Percentiles rank a stretch among this genome's conserved stretches.
Evolutionary conservation across 768 basidiomycete species (phyloP).

Genomic region (Rhodotorula taiwanensis): DNA sequence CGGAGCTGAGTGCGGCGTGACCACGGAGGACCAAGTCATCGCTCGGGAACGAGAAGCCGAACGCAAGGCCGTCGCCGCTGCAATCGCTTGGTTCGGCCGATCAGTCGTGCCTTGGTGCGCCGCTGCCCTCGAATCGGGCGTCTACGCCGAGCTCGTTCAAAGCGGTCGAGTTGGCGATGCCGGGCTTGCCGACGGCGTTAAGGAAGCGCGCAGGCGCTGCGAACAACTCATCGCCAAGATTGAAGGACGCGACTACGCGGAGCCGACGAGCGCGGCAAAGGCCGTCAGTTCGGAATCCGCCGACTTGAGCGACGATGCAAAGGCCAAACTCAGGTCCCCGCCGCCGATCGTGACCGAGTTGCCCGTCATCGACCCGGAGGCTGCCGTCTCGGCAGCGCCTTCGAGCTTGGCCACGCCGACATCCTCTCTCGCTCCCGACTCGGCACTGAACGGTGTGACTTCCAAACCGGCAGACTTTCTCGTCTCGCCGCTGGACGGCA

Average conservation of each 20-base stretch:
- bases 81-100: conserved; percentile 29
- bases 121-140: conserved; percentile 15
- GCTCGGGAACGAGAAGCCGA: conserved; percentile 14
- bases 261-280: neutral
- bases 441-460: neutral
- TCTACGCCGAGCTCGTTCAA: conserved; percentile 15
- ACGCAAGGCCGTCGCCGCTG: conserved; percentile 4
- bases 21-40: conserved; percentile 5
- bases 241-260: conserved; percentile 15
- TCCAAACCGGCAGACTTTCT: conserved; percentile 5
- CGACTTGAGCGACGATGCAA: neutral
- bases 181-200: neutral
- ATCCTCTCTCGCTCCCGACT: neutral
- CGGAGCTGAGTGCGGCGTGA: neutral
- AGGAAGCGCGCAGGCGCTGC: conserved; percentile 13
- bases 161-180: neutral
- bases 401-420: neutral
- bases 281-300: neutral
- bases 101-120: conserved; percentile 31
- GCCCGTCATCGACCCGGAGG: conserved; percentile 7
- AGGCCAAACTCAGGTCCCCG: neutral
- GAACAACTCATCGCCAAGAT: conserved; percentile 23
- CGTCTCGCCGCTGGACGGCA: neutral
- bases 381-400: neutral
- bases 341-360: neutral